A percentile compares a stretch with the other conserved stretches of the same genome.
Evolutionary conservation across 495 filamentous ascomycete genomes (phyloP).

Genomic region (Tuber calosporum): DNA sequence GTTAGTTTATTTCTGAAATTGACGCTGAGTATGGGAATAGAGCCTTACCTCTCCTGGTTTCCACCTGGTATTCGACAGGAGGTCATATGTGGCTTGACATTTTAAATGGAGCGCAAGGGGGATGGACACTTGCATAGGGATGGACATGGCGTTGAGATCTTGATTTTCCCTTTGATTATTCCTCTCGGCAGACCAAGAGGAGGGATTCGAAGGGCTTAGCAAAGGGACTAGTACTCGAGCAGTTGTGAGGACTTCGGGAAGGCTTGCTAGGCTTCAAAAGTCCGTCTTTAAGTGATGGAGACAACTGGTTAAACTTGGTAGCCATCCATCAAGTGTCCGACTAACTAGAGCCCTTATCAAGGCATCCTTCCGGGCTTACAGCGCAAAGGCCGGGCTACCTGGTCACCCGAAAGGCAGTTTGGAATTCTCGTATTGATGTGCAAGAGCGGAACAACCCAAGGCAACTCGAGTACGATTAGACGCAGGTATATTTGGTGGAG

Average conservation of each 20-base stretch:
- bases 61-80: not conserved
- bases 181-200: not conserved
- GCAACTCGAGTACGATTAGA: no score
- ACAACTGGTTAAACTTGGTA: no score
- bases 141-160: not conserved
- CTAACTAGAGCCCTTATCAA: no score
- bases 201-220: no score
- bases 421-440: not conserved
- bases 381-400: no score
- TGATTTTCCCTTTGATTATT: not conserved
- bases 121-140: not conserved
- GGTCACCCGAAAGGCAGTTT: not conserved
- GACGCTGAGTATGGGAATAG: not conserved
- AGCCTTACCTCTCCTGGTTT: not conserved
- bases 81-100: not conserved
- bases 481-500: not conserved
- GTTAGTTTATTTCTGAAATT: not conserved
- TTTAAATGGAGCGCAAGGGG: not conserved
- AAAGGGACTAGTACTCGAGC: no score
- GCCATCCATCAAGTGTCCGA: no score
- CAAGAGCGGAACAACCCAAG: not conserved
- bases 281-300: no score
- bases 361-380: no score
- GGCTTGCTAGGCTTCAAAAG: no score
- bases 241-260: no score